phyloP scores from a whole-genome alignment of 305 asterid genomes.

The Fraxinus latifolia region DNA sequence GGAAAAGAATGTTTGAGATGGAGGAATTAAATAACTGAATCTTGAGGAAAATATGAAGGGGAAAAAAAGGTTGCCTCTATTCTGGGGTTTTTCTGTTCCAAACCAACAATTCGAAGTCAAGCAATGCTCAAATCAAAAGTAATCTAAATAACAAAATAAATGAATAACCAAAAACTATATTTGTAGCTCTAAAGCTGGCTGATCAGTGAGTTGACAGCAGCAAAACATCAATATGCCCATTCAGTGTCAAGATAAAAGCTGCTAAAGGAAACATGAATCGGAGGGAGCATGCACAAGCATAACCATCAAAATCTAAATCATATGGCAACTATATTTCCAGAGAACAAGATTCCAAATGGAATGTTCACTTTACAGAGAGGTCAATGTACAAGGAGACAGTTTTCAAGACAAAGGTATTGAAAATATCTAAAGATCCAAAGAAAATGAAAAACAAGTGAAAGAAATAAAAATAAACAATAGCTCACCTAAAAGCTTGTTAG shows the following conservation, averaged over 20 bases:
- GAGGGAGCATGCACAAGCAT: not conserved
- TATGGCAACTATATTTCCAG: not conserved
- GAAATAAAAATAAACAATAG: not conserved
- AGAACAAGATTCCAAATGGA: not conserved
- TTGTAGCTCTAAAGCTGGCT: not conserved
- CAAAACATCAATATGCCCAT: not conserved
- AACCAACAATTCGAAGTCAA: not conserved
- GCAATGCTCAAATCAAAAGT: not conserved
- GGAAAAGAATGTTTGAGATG: slow-evolving; percentile 7
- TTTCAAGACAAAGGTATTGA: not conserved
- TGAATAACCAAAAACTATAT: not conserved
- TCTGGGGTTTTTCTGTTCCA: not conserved
- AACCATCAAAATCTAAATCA: not conserved
- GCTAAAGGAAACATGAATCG: not conserved
- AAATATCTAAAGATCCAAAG: not conserved
- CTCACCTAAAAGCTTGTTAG: slow-evolving; percentile 60
- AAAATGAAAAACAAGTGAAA: slow-evolving; percentile 1
- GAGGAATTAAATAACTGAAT: slow-evolving; percentile 5
- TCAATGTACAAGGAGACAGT: not conserved
- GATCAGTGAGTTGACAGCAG: not conserved
- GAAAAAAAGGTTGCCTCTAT: not conserved
- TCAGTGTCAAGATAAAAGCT: not conserved
- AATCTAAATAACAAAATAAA: not conserved
- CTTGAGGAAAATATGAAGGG: not conserved
- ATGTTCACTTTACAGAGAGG: not conserved